Base-by-base conservation (phyloP, 2,329 filamentous ascomycete genomes). In the Sclerotinia trifoliorum region DNA sequence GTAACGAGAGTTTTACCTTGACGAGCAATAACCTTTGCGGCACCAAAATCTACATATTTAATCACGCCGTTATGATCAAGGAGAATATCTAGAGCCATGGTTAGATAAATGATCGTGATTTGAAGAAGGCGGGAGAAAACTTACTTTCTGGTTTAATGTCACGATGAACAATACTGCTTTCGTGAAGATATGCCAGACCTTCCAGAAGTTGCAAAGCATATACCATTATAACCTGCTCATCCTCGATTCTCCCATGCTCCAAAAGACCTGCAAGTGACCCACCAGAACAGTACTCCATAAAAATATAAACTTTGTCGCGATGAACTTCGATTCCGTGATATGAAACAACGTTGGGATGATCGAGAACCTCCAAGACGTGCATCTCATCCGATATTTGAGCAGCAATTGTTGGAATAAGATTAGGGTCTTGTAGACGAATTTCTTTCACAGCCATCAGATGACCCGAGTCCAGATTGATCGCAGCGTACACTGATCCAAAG, bases 381-480 rank as follows among this genome's bases (percentile, higher is more conserved):
- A 99, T 98, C 79, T 99, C 95, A 76, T 99, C 95, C 71, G 90
- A 89, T 78, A 99, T 98, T 78, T 98, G 94, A 66, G 90, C 89
- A 13, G 95, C 94, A 77, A 98, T 94, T 65, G 92, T 93, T 6
- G 95, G 95, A 70, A 99, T 97, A 71, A 97, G 84, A 78, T 97
- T 95, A 48, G 95, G 95, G 78, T 99, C 95, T 80, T 98, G 95
- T 39, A 99, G 84, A 70, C 95, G 90, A 74, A 99, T 99, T 80
- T 99, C 95, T 80, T 99, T 99, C 73, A 99, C 95, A 3, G 95
- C 95, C 94, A 99, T 98, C 70, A 98, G 81, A 77, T 96, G 93
- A 68, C 94, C 94, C 35, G 93, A 94, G 80, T 99, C 96, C 65
- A 99, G 83, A 77, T 99, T 97, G 86, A 98, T 96, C 46, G 94